Evolutionary conservation across 129 eudicot species (phyloP).

Genomic region (Flaveria sonorensis): DNA sequence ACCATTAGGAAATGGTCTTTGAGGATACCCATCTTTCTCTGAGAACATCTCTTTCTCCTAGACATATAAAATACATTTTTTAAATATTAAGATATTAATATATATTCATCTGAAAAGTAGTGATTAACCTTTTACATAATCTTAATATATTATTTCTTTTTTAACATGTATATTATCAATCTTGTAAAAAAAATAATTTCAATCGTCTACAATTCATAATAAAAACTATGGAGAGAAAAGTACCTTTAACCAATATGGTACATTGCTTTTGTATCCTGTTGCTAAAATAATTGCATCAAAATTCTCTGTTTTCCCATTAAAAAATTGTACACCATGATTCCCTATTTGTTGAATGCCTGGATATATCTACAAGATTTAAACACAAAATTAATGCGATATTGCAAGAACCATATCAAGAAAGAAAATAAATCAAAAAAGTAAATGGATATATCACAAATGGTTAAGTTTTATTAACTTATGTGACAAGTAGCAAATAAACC

Average conservation of each 20-base stretch:
- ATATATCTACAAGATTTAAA: conserved; percentile 46
- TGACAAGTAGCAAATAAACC: background rate
- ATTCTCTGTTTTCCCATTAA: conserved; percentile 63
- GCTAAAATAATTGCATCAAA: conserved; percentile 93
- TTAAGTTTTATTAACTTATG: background rate
- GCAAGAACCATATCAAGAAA: background rate
- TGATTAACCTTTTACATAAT: background rate
- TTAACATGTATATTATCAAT: background rate
- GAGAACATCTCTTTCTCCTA: conserved; percentile 90
- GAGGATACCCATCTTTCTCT: conserved; percentile 85
- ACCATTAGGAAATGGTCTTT: conserved; percentile 90
- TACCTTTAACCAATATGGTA: conserved; percentile 98
- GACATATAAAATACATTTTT: background rate
- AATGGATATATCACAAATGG: background rate
- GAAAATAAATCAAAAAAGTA: background rate
- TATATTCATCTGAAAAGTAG: background rate
- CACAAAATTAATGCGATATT: background rate
- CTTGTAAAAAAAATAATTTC: background rate
- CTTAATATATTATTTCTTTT: background rate
- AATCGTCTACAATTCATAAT: background rate
- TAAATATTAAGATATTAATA: background rate
- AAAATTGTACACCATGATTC: conserved; percentile 55
- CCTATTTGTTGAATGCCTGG: conserved; percentile 56
- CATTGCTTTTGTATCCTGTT: conserved; percentile 98
- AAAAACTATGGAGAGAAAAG: conserved; percentile 21